These are phyloP conservation scores for Trichoderma citrinoviride DNA, from an alignment of 2,329 filamentous ascomycete species.

Conservation along the genomic window DNA sequence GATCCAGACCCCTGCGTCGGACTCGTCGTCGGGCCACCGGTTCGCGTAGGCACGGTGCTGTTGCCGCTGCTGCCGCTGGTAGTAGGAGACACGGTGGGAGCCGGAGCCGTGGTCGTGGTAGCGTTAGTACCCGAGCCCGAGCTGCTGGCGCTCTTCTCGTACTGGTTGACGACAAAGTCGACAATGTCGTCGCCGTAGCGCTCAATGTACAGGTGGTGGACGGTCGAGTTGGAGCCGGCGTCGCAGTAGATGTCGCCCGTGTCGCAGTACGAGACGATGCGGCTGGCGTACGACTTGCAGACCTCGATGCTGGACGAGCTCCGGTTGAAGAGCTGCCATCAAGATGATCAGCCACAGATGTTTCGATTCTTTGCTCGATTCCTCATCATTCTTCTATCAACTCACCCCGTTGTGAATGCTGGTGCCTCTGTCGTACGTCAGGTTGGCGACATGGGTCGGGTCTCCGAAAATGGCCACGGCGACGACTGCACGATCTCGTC, in stretches of 20 bases:
- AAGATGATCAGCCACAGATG: background rate
- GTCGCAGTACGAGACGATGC: slow-evolving; percentile 43
- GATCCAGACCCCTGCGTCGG: slow-evolving; percentile 4
- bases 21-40: background rate
- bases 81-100: slow-evolving; percentile 9
- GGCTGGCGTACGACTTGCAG: slow-evolving; percentile 38
- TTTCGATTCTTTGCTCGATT: too few relatives aligned
- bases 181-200: slow-evolving; percentile 37
- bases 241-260: slow-evolving; percentile 43
- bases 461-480: slow-evolving; percentile 43
- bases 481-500: slow-evolving; percentile 33
- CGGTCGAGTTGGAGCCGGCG: slow-evolving; percentile 29
- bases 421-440: slow-evolving; percentile 39
- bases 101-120: background rate
- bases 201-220: slow-evolving; percentile 39
- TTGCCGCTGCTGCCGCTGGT: background rate
- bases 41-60: background rate
- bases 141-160: slow-evolving; percentile 26
- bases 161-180: slow-evolving; percentile 38
- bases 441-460: slow-evolving; percentile 39
- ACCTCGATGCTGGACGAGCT: slow-evolving; percentile 30
- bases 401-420: slow-evolving; percentile 40
- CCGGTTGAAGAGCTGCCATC: slow-evolving; percentile 34
- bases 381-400: background rate
- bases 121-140: slow-evolving; percentile 14